A percentile compares a stretch with the other conserved stretches of the same genome.
phyloP scores from a whole-genome alignment of 176 grass and related monocot genomes.

The Dendrocalamus sinicus region DNA sequence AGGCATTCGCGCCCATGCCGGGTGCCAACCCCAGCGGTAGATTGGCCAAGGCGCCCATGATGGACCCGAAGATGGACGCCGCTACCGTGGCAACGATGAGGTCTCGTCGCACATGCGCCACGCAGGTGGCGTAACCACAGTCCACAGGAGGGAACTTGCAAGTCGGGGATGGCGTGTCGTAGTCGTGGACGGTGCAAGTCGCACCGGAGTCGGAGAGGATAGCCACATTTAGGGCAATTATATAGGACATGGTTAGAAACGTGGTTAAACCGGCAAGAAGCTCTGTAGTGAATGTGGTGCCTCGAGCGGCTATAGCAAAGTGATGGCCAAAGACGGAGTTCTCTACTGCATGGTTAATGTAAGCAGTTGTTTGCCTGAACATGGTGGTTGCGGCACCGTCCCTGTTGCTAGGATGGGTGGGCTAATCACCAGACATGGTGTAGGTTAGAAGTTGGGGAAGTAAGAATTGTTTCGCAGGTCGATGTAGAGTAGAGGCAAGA shows the following conservation, averaged over 20 bases:
- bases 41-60: constrained; percentile 72
- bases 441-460: too few species aligned
- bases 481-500: too few species aligned
- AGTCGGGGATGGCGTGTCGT: constrained; percentile 33
- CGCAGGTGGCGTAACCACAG: constrained; percentile 66
- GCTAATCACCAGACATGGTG: too few species aligned
- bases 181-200: constrained; percentile 49
- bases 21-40: constrained; percentile 76
- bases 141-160: constrained; percentile 87
- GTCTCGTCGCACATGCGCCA: constrained; percentile 61
- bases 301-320: constrained; percentile 34
- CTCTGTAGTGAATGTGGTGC: constrained; percentile 81
- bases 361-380: too few species aligned
- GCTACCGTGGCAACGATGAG: constrained; percentile 86
- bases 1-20: constrained; percentile 84
- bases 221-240: constrained; percentile 82
- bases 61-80: constrained; percentile 65
- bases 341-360: too few species aligned
- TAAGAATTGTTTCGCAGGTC: too few species aligned
- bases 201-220: constrained; percentile 82
- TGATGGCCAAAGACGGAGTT: too few species aligned
- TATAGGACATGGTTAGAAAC: constrained; percentile 90
- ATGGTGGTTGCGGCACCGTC: too few species aligned
- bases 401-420: too few species aligned
- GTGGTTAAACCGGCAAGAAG: constrained; percentile 79